Evolutionary conservation across 768 basidiomycete genomes (phyloP).

Genomic region (Chalciporus pseudorubinellus): DNA sequence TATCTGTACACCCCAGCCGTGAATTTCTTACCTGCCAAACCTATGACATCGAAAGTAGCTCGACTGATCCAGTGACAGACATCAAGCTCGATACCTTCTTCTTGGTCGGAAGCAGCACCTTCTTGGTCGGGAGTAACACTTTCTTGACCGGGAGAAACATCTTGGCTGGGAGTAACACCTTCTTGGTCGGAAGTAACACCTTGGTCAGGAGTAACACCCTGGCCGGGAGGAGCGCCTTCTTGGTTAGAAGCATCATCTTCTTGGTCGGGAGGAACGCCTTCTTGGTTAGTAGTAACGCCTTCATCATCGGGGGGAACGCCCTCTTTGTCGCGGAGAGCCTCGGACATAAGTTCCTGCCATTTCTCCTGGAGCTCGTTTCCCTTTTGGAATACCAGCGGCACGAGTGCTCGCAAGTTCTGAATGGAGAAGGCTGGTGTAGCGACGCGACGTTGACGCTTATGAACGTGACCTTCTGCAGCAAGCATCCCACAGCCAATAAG

Average conservation of each 20-base stretch:
- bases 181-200: background rate
- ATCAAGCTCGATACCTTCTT: conserved; percentile 50
- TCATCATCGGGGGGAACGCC: too few species aligned
- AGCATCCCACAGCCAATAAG: conserved; percentile 85
- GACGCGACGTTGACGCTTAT: conserved; percentile 78
- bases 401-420: conserved; percentile 70
- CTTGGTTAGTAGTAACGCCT: too few species aligned
- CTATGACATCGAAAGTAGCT: conserved; percentile 89
- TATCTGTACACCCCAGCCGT: background rate
- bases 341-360: conserved; percentile 52
- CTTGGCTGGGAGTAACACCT: too few species aligned
- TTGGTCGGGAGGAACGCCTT: background rate
- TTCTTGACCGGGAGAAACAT: too few species aligned
- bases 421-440: conserved; percentile 76
- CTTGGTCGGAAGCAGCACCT: background rate
- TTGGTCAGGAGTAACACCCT: background rate
- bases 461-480: conserved; percentile 71
- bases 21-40: conserved; percentile 65
- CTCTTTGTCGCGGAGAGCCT: conserved; percentile 7
- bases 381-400: conserved; percentile 71
- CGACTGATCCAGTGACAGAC: conserved; percentile 80
- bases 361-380: conserved; percentile 58
- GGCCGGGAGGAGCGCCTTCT: background rate
- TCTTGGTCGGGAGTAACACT: background rate
- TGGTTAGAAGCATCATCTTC: background rate